These are phyloP conservation scores for Alternaria arborescens DNA, from an alignment of 2,329 filamentous ascomycete genomes.

Conservation along the genomic window DNA sequence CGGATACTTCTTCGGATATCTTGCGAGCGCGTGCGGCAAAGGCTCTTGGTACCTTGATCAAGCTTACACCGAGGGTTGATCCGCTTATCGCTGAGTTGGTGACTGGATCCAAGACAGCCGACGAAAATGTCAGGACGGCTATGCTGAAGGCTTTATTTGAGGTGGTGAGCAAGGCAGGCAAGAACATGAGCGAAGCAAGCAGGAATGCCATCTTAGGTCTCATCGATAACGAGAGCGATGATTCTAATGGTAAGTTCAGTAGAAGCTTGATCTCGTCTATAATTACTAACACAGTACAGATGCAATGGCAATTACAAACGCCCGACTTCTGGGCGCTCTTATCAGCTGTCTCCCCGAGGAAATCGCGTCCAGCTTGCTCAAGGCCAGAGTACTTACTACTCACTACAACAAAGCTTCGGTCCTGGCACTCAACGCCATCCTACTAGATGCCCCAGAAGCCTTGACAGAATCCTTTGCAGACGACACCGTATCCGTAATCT, in stretches of 20 bases:
- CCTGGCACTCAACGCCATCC: constrained; percentile 85
- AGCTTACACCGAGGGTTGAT: constrained; percentile 92
- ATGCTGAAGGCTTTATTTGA: constrained; percentile 98
- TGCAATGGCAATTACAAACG: constrained; percentile 86
- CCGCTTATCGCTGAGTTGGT: constrained; percentile 92
- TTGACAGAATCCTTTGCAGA: constrained; percentile 74
- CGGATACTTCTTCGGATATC: constrained; percentile 89
- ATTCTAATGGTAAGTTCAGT: constrained; percentile 66
- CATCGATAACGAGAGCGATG: constrained; percentile 85
- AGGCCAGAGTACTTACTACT: constrained; percentile 77
- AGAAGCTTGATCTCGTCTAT: not conserved
- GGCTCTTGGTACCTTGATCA: constrained; percentile 93
- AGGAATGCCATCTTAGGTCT: constrained; percentile 84
- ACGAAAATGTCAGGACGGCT: constrained; percentile 86
- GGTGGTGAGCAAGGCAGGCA: constrained; percentile 92
- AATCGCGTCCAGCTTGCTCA: constrained; percentile 68
- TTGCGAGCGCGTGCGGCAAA: constrained; percentile 89
- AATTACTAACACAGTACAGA: constrained; percentile 48
- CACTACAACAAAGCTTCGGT: constrained; percentile 81
- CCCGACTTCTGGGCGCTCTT: constrained; percentile 86
- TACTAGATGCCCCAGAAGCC: constrained; percentile 78
- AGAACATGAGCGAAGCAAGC: constrained; percentile 92
- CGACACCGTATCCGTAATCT: constrained; percentile 79
- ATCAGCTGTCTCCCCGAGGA: constrained; percentile 85
- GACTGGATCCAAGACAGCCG: constrained; percentile 90